phyloP scores from a whole-genome alignment of 176 grass and related monocot genomes.

The Echinochloa phyllopogon region DNA sequence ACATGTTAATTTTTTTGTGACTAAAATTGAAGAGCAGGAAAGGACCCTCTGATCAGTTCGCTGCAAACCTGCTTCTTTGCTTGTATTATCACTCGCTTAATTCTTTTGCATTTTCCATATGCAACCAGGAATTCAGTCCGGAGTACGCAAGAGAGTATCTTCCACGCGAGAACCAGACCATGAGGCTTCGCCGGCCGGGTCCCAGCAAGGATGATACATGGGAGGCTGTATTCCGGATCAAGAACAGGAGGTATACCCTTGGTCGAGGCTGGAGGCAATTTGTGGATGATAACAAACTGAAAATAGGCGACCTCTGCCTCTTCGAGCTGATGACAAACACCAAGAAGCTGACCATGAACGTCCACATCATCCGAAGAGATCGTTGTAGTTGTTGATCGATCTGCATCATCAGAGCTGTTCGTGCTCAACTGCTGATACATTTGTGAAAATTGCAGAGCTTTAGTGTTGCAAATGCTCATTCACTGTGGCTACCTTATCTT shows the following conservation, averaged over 20 bases:
- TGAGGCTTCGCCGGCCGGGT: conserved; percentile 11
- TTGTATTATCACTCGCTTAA: not conserved
- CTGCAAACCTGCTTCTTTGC: not conserved
- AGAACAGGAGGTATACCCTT: conserved; percentile 2
- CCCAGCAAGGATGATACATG: conserved; percentile 20
- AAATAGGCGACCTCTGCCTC: conserved; percentile 42
- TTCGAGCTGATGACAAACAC: conserved; percentile 47
- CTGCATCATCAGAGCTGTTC: not conserved
- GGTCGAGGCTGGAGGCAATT: conserved; percentile 47
- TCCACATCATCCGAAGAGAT: conserved; percentile 45
- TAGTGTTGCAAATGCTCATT: not conserved
- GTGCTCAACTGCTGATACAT: not conserved
- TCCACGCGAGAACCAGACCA: not conserved
- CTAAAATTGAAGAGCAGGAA: not conserved
- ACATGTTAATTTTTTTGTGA: not conserved
- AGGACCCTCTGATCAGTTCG: not conserved
- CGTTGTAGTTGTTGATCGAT: conserved; percentile 35
- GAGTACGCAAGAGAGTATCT: conserved; percentile 38
- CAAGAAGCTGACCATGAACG: conserved; percentile 43
- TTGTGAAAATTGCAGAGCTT: not conserved
- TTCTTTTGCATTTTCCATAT: not conserved
- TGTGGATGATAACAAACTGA: conserved; percentile 46
- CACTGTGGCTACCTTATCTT: not conserved
- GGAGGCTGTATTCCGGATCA: not conserved
- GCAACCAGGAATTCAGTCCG: conserved; percentile 37